These are phyloP conservation scores for Cornus florida DNA, from an alignment of 148 eudicot genomes.

Conservation along the genomic window DNA sequence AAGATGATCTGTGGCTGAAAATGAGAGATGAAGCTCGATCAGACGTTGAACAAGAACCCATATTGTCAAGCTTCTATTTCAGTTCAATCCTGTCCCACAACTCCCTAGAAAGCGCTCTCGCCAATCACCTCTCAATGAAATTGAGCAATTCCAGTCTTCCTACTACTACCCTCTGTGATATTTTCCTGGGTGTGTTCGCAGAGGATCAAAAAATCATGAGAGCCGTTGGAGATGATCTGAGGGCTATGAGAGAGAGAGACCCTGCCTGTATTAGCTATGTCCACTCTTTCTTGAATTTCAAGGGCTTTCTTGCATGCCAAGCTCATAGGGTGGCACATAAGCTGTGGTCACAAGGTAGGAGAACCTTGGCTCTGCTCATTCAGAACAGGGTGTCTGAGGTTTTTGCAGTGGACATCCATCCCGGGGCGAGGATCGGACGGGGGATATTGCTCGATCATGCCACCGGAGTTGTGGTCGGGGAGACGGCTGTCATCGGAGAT, in stretches of 20 bases:
- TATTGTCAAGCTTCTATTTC: conserved; percentile 56
- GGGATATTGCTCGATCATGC: conserved; percentile 90
- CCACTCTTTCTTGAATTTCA: conserved; percentile 74
- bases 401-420: conserved; percentile 83
- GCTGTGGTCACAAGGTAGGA: conserved; percentile 67
- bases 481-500: conserved; percentile 80
- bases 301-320: conserved; percentile 73
- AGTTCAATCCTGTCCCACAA: conserved; percentile 51
- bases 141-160: conserved; percentile 49
- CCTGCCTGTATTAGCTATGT: conserved; percentile 85
- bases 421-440: conserved; percentile 72
- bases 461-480: conserved; percentile 84
- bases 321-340: conserved; percentile 72
- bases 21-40: conserved; percentile 55
- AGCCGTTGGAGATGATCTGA: conserved; percentile 53
- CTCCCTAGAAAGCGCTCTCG: conserved; percentile 56
- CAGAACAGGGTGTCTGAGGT: conserved; percentile 75
- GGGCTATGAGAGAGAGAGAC: conserved; percentile 72
- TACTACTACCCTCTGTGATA: conserved; percentile 41
- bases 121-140: conserved; percentile 60
- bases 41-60: conserved; percentile 67
- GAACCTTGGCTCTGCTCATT: conserved; percentile 51
- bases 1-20: conserved; percentile 50
- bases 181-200: conserved; percentile 43
- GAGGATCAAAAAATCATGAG: conserved; percentile 43